Evolutionary conservation across 495 filamentous ascomycete species (phyloP).

Genomic region (Penicillium bovifimosum): DNA sequence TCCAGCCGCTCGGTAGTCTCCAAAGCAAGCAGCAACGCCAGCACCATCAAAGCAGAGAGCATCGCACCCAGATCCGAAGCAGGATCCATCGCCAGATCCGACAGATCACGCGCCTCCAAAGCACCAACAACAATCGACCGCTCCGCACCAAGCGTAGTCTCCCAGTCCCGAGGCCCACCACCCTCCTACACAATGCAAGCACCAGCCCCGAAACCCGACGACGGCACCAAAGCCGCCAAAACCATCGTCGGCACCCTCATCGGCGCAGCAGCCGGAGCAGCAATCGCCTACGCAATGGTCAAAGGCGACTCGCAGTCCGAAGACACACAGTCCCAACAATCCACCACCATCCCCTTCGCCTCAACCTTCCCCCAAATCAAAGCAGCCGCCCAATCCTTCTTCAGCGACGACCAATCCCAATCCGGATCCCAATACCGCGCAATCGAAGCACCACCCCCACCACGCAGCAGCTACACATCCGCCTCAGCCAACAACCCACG

Average conservation of each 20-base stretch:
- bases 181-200: conserved; percentile 29
- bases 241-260: conserved; percentile 70
- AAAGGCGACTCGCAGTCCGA: conserved; percentile 41
- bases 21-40: conserved; percentile 29
- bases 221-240: conserved; percentile 39
- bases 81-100: background rate
- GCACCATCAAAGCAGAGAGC: conserved; percentile 28
- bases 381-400: conserved; percentile 18
- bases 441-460: conserved; percentile 41
- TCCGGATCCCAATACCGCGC: conserved; percentile 24
- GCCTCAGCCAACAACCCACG: conserved; percentile 27
- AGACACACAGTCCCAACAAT: no score
- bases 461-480: conserved; percentile 34
- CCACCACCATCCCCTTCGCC: conserved; percentile 23
- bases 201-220: conserved; percentile 25
- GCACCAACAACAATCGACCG: conserved; percentile 28
- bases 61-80: conserved; percentile 24
- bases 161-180: conserved; percentile 23
- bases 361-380: conserved; percentile 28
- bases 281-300: conserved; percentile 66
- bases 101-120: conserved; percentile 24
- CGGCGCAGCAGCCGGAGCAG: conserved; percentile 70
- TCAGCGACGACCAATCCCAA: conserved; percentile 20
- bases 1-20: conserved; percentile 33
- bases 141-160: conserved; percentile 23